Evolutionary conservation across 2,329 filamentous ascomycete genomes (phyloP).

Genomic region (Curvularia lunata): DNA sequence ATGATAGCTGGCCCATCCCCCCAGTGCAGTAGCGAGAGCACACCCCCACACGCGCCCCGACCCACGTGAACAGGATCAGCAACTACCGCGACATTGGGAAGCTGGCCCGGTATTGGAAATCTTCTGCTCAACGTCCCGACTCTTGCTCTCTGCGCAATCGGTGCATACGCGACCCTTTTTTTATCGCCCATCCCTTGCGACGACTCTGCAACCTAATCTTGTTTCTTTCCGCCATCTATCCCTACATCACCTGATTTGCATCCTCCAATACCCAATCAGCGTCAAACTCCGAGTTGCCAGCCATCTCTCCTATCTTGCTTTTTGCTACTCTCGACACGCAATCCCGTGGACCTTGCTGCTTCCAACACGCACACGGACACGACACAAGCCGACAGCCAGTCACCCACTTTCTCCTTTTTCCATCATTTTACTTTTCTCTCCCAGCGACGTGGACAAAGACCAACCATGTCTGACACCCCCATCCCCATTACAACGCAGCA

Average conservation of each 20-base stretch:
- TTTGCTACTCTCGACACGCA: background rate
- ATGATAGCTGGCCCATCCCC: slow-evolving; percentile 2
- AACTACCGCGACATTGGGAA: slow-evolving; percentile 15
- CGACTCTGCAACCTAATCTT: background rate
- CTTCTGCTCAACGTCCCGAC: slow-evolving; percentile 4
- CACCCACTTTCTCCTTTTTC: background rate
- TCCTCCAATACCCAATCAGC: background rate
- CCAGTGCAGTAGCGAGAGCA: slow-evolving; percentile 9
- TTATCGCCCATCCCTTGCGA: too few species aligned
- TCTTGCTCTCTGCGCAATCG: background rate
- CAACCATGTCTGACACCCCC: slow-evolving; percentile 19
- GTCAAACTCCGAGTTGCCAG: background rate
- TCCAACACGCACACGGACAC: background rate
- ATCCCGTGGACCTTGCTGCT: background rate
- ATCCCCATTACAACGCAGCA: slow-evolving; percentile 42
- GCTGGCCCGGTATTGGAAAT: slow-evolving; percentile 11
- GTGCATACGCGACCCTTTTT: background rate
- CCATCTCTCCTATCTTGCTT: background rate
- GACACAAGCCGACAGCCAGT: background rate
- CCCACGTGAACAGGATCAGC: slow-evolving; percentile 18
- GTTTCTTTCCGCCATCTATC: background rate
- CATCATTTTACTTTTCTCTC: background rate
- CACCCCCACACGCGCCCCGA: slow-evolving; percentile 13
- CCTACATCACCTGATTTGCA: background rate
- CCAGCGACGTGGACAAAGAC: background rate